Evolutionary conservation across 306 rosid genomes (phyloP).

Genomic region (Abrus precatorius): DNA sequence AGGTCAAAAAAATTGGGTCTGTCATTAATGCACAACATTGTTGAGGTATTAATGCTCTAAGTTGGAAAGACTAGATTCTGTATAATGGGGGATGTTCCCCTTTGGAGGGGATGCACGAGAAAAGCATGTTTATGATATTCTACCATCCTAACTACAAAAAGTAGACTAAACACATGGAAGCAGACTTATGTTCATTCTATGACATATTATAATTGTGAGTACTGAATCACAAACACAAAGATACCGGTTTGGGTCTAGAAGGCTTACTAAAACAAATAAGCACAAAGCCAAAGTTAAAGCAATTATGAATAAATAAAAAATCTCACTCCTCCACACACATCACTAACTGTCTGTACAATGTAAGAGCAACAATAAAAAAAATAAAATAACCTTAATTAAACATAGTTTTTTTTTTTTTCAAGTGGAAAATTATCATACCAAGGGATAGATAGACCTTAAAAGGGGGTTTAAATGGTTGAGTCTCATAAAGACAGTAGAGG

Average conservation of each 20-base stretch:
- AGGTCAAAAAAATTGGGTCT: neutral
- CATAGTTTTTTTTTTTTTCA: slow-evolving; percentile 1
- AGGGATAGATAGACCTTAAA: slow-evolving; percentile 80
- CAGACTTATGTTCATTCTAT: neutral
- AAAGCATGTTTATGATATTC: neutral
- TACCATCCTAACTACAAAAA: neutral
- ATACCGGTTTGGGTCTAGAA: neutral
- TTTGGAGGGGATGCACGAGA: neutral
- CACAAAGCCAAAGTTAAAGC: slow-evolving; percentile 20
- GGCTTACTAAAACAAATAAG: neutral
- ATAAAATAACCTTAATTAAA: neutral
- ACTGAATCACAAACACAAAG: slow-evolving; percentile 6
- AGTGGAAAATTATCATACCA: slow-evolving; percentile 58
- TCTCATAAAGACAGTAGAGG: slow-evolving; percentile 87
- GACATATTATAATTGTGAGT: slow-evolving; percentile 10
- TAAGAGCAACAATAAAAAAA: slow-evolving; percentile 11
- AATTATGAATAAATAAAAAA: slow-evolving; percentile 3
- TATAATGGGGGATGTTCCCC: neutral
- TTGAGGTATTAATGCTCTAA: neutral
- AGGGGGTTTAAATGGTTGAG: slow-evolving; percentile 84
- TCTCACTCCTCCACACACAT: slow-evolving; percentile 1
- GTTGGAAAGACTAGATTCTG: slow-evolving; percentile 8
- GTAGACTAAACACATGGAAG: neutral
- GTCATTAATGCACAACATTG: neutral
- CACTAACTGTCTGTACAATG: neutral